Evolutionary conservation across 768 basidiomycete species (phyloP), one percentile per base, ranked within the genome.

Genomic region (Boletus sp.): DNA sequence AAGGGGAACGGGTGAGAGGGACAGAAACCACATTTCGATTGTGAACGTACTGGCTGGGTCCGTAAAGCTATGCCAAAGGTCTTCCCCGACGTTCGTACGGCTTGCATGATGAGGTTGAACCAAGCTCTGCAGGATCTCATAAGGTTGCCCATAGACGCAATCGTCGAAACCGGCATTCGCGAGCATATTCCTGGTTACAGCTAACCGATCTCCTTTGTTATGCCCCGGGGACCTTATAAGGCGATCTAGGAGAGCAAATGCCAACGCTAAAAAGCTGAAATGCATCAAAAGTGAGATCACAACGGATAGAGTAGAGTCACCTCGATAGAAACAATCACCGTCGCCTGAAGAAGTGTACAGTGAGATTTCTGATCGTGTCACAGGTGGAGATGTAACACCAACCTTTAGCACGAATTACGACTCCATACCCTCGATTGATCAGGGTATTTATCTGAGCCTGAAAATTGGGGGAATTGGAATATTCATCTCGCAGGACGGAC

Each of bases 321-420:
- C 87, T 78, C 93, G 79, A 69, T 95, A 97, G 70, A 95, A 96
- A 67, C 94, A 96, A 68, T 90, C 90, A 0, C 94, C 93, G 61
- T 90, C 93, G 29, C 93, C 91, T 83, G 41, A 47, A 46, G 10
- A 39, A 37, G 38, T 47, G n/a, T 5, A 45, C 9, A 19, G 33
- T 55, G 34, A 54, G 39, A 49, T 27, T 32, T 43, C 44, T 19
- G 52, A 50, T 49, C 21, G n/a, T 19, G 34, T 23, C 41, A 42
- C 29, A 30, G 23, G 21, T 25, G 39, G 39, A 40, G 47, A 37
- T 45, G 33, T 66, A 50, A 61, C 73, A 76, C 47, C 72, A 10
- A 73, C 93, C 93, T 72, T 85, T 79, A 0, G 88, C 82, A 50
- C 91, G 76, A 64, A 91, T 79, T 40, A 96, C 76, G 11, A 72